Conservation (phyloP, 306 rosid species). For the Casuarina cunninghamiana region DNA sequence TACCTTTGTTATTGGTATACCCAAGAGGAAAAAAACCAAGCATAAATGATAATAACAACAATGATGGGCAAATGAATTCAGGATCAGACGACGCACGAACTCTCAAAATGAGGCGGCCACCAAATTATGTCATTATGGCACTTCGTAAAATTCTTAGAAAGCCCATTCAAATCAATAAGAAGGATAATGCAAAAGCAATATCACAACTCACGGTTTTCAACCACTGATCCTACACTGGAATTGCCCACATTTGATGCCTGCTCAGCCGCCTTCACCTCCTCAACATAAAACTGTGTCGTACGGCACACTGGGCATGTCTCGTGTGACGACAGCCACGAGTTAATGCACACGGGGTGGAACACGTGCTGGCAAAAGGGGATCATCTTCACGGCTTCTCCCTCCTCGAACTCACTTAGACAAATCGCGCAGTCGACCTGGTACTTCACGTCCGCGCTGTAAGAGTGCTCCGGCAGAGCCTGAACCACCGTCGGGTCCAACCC, state of each 20-base stretch:
- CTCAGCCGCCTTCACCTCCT: not conserved
- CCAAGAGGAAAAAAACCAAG: too few relatives aligned
- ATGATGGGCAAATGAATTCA: too few relatives aligned
- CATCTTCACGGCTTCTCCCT: slow-evolving; percentile 36
- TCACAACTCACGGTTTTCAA: not conserved
- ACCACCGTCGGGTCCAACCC: not conserved
- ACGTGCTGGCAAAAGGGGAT: slow-evolving; percentile 52
- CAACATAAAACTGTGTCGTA: slow-evolving; percentile 10
- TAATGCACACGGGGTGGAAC: slow-evolving; percentile 54
- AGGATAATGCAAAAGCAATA: too few relatives aligned
- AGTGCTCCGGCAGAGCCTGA: slow-evolving; percentile 35
- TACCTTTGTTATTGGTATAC: too few relatives aligned
- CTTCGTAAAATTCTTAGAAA: not conserved
- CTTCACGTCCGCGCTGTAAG: slow-evolving; percentile 24
- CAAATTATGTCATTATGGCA: too few relatives aligned
- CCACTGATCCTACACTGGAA: slow-evolving; percentile 8
- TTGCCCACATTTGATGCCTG: not conserved
- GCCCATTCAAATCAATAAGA: not conserved
- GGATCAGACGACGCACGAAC: too few relatives aligned
- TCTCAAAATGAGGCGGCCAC: too few relatives aligned
- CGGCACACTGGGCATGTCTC: slow-evolving; percentile 60
- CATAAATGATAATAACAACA: too few relatives aligned
- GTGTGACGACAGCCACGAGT: slow-evolving; percentile 54
- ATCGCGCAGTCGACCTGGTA: slow-evolving; percentile 46
- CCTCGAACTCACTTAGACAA: slow-evolving; percentile 45